Evolutionary conservation across 2,329 filamentous ascomycete species (phyloP), one percentile per base, ranked within the genome.

Genomic region (Aspergillus cejpii): DNA sequence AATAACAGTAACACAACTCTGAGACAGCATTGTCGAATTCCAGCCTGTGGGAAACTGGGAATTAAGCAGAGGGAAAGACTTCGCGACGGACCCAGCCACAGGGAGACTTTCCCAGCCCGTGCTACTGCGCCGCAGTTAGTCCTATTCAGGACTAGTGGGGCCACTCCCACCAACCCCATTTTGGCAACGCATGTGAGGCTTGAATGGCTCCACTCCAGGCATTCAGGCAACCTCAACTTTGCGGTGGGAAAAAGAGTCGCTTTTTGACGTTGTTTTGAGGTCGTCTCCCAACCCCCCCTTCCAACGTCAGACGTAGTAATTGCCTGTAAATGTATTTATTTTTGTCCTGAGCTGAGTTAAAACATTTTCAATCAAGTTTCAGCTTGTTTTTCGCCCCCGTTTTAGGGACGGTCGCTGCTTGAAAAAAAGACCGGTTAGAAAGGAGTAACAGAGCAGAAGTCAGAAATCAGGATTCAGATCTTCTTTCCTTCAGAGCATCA

Each of bases 401-500:
- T 21, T 17, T n/a, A 8, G 10, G n/a, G 11, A 17, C 17, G 31
- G 27, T n/a, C 26, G 7, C 31, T 40, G 17, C 14, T 37, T 10
- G 27, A 12, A 28, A 2, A 10, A 28, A 2, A 10, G n/a, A 27
- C 6, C 6, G 11, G 6, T 15, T 27, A 4, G 26, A 27, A 12
- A 12, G 37, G n/a, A 33, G 31, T 15, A 34, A 15, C 31, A 19
- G 10, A 20, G 31, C 15, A 17, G n/a, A 20, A 17, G 31, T 19
- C 31, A 34, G 31, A 15, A 28, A 39, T 37, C 29, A 42, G 23
- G 23, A 24, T 24, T n/a, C n/a, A n/a, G n/a, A n/a, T n/a, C n/a
- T n/a, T 8, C 8, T 24, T 33, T 39, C 23, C 29, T 39, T 44
- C 43, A 43, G 44, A 31, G 47, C 51, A 49, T 56, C 53, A 46